Evolutionary conservation across 169 alveolate species (phyloP).

Genomic region (Plasmodium sp.): DNA sequence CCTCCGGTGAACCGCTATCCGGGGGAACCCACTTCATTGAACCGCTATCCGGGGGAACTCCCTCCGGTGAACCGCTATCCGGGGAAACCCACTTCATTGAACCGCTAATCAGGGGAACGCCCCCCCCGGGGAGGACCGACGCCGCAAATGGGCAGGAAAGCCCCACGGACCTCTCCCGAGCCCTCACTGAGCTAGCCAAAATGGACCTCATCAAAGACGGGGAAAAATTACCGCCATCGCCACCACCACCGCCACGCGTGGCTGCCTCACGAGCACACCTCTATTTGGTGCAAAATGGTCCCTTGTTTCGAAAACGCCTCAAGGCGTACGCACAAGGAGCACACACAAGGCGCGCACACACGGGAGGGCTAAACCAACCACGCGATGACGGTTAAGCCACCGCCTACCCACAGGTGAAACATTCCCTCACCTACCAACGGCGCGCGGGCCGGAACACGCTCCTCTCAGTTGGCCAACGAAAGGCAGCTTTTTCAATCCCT

Average conservation of each 20-base stretch:
- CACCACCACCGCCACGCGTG: too few species aligned
- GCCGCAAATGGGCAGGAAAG: neutral
- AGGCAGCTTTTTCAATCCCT: neutral
- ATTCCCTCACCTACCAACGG: neutral
- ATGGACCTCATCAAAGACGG: conserved; percentile 11
- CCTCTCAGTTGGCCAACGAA: neutral
- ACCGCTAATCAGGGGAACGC: neutral
- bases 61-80: neutral
- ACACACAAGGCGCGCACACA: too few species aligned
- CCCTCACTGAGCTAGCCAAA: neutral
- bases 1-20: neutral
- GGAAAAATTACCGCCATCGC: neutral
- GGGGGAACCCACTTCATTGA: neutral
- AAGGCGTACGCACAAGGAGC: neutral
- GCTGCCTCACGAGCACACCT: neutral
- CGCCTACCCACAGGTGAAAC: neutral
- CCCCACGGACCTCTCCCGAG: too few species aligned
- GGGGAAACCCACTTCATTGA: neutral
- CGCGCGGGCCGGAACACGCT: neutral
- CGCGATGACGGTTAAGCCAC: neutral
- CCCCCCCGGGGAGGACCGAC: neutral
- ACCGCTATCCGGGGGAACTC: neutral
- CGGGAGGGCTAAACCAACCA: neutral
- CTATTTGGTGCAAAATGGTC: neutral
- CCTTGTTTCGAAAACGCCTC: neutral